These are phyloP conservation scores for Pythium aristosporum DNA, from an alignment of 352 stramenopile species.

Conservation along the genomic window DNA sequence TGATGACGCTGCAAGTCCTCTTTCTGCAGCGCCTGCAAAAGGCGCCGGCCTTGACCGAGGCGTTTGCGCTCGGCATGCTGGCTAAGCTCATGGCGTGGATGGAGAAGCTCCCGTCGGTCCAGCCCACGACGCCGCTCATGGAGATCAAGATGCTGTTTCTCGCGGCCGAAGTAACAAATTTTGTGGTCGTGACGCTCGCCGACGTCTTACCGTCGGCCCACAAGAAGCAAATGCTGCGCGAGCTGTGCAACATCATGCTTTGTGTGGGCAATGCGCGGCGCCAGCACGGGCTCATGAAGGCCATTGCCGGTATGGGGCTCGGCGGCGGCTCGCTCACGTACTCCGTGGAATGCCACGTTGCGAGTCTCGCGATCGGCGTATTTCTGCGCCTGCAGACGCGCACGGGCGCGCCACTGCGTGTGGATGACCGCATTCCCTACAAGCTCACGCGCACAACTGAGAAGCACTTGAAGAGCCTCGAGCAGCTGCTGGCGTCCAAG, in stretches of 20 bases:
- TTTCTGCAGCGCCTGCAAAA: conserved; percentile 73
- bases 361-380: conserved; percentile 64
- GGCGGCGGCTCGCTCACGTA: conserved; percentile 66
- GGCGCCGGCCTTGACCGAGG: conserved; percentile 61
- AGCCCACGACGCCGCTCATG: conserved; percentile 40
- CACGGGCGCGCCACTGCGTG: conserved; percentile 60
- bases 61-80: conserved; percentile 67
- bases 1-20: conserved; percentile 77
- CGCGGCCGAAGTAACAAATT: conserved; percentile 72
- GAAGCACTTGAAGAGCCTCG: conserved; percentile 70
- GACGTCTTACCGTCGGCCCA: conserved; percentile 53
- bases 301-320: conserved; percentile 51
- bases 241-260: conserved; percentile 62
- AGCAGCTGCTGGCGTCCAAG: conserved; percentile 73
- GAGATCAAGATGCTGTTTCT: conserved; percentile 86
- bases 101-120: conserved; percentile 48
- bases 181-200: conserved; percentile 58
- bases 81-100: conserved; percentile 77
- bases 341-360: conserved; percentile 78
- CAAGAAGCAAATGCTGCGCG: conserved; percentile 81
- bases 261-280: conserved; percentile 62
- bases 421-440: conserved; percentile 74
- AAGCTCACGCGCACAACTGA: conserved; percentile 81
- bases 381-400: conserved; percentile 81
- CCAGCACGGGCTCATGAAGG: conserved; percentile 85